Evolutionary conservation across 306 rosid genomes (phyloP), one percentile per base, ranked within the genome.

Genomic region (Medicago arabica): DNA sequence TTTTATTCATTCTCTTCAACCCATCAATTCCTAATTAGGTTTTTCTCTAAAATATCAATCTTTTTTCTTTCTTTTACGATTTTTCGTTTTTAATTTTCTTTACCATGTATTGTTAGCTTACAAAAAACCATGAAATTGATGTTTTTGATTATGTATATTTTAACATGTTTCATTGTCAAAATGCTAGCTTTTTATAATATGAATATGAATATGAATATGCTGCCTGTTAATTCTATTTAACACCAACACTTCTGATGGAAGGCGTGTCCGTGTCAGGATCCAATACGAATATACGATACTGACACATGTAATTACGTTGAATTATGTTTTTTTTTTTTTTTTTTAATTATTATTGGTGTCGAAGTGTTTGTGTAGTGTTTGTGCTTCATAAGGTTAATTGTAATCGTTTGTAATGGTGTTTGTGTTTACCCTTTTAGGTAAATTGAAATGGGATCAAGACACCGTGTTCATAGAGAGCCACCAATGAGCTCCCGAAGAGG

Each of bases 381-480:
- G 31, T 28, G 31, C 31, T 28, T 28, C 31, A 28, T 28, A 28
- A 28, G 3, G 31, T 34, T 51, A 8, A 19, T 67, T 75, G 11
- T 76, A 43, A 36, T 43, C 57, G 15, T 15, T 15, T 55, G 10
- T 41, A 5, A 60, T 65, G 34, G 36, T 50, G 25, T 64, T 1
- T 66, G 18, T 46, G 67, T 43, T 58, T 63, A 14, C 6, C 19
- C 18, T 75, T 79, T 80, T 75, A 86, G 94, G 86, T 75, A 62
- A 49, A 11, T 80, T 79, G 43, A 79, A 67, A 93, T 90, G 96
- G 87, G 89, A 47, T 85, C 87, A 75, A 85, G 98, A 64, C 89
- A 85, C 71, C 91, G 90, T 58, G 61, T 71, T 81, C 84, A 82
- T 34, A 83, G 94, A 17, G 93, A 89, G 74, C 72, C 79, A 34